Evolutionary conservation across 192 early-diverging fungal species (phyloP).

Genomic region (Umbelopsis ramanniana): DNA sequence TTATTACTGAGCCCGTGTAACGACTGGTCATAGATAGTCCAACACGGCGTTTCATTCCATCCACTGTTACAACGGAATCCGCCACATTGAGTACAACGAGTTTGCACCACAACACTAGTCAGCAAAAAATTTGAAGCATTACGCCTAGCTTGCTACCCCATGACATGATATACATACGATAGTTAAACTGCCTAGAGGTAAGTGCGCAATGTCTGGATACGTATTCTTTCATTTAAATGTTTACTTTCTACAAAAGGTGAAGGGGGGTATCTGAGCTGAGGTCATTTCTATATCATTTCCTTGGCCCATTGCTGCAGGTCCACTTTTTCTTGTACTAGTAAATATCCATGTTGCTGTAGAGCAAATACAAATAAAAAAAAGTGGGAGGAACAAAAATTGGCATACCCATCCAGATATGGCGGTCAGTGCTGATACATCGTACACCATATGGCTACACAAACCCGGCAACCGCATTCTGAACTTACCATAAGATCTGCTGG

Average conservation of each 20-base stretch:
- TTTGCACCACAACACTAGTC: conserved; percentile 14
- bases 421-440: conserved; percentile 5
- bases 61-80: conserved; percentile 3
- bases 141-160: neutral
- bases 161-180: neutral
- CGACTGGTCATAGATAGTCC: too few species aligned
- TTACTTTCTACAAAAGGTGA: neutral
- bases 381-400: neutral
- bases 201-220: neutral
- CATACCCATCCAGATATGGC: neutral
- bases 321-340: conserved; percentile 55
- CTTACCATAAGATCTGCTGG: conserved; percentile 68
- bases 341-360: conserved; percentile 60
- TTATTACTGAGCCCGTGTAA: too few species aligned
- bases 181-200: neutral
- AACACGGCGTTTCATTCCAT: conserved; percentile 6
- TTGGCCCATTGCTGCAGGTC: conserved; percentile 69
- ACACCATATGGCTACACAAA: conserved; percentile 16
- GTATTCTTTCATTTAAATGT: neutral
- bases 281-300: neutral
- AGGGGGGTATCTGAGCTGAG: neutral
- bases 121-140: conserved; percentile 7
- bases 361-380: neutral
- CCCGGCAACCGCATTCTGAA: neutral
- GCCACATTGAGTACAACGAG: neutral